Evolutionary conservation across 192 early-diverging fungal species (phyloP), one percentile per base, ranked within the genome.

Genomic region (Irineochytrium annulatum): DNA sequence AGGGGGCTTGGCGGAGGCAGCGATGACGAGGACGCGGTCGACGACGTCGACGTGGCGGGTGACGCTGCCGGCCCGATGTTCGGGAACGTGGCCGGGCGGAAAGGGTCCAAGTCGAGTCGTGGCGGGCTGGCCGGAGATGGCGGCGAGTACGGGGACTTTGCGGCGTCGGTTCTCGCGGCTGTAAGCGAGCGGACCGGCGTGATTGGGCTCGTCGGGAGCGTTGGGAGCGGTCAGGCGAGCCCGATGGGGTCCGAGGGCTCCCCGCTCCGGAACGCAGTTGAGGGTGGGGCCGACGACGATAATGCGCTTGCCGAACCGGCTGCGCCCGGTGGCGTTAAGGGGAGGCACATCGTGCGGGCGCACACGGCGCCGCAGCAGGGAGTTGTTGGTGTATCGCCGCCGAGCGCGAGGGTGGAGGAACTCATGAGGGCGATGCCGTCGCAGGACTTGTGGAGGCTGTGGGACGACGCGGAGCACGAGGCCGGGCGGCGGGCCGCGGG

Each of bases 391-490:
- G 24, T 49, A 6, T 20, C 13, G 13, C 46, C 46, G 24, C 5
- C 46, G 24, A 14, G 17, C 17, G 13, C 46, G 24, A 14, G 46
- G 11, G 13, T 49, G 46, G 46, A 49, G 13, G 46, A 49, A 22
- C 11, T 49, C 17, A 49, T 67, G 55, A 49, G 46, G 44, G 41
- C 16, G 3, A 54, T 67, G n/a, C 27, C 65, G 34, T 20, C 4
- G 17, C 20, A 52, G 14, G 65, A 67, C 33, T 30, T 67, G 52
- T 28, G 37, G 49, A 20, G 28, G 32, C 32, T 67, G 51, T 67
- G 65, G 65, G 51, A 59, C 20, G 57, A 59, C 39, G 35, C 59
- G 33, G 28, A 55, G 27, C n/a, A n/a, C 4, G 65, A 67, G 35
- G 55, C 52, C 24, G 22, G 14, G 34, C 49, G 52, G 34, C 56